Evolutionary conservation across 352 stramenopile species (phyloP).

Genomic region (Pythium aristosporum): DNA sequence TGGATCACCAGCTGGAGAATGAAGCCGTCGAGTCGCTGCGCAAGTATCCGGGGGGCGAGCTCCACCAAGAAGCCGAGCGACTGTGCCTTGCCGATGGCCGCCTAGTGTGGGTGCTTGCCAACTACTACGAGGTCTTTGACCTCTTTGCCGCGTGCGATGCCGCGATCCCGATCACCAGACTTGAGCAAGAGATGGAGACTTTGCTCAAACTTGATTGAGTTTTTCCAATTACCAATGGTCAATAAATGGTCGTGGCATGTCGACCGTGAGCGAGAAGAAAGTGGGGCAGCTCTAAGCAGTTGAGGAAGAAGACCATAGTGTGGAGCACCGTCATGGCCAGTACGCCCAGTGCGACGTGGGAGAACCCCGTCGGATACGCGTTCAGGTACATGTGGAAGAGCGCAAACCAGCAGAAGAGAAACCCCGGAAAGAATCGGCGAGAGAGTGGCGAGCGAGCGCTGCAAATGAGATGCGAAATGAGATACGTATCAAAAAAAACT

Average conservation of each 20-base stretch:
- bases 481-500: neutral
- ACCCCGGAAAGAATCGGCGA: constrained; percentile 80
- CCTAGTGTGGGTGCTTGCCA: constrained; percentile 43
- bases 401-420: constrained; percentile 94
- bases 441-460: constrained; percentile 73
- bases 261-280: constrained; percentile 19
- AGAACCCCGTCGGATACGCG: constrained; percentile 92
- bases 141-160: constrained; percentile 43
- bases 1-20: constrained; percentile 14
- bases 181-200: constrained; percentile 46
- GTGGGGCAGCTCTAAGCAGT: constrained; percentile 67
- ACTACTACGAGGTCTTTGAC: constrained; percentile 44
- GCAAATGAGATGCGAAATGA: neutral
- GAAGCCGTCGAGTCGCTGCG: neutral
- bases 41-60: constrained; percentile 11
- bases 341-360: constrained; percentile 78
- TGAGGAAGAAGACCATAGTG: constrained; percentile 71
- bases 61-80: constrained; percentile 42
- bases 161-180: constrained; percentile 27
- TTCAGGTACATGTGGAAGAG: constrained; percentile 97
- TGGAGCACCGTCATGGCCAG: constrained; percentile 42
- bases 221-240: neutral
- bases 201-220: constrained; percentile 12
- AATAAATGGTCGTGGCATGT: neutral
- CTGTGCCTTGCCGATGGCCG: constrained; percentile 24